Base-by-base conservation (phyloP, 2,329 filamentous ascomycete genomes). In the Gaeumannomyces sp. region DNA sequence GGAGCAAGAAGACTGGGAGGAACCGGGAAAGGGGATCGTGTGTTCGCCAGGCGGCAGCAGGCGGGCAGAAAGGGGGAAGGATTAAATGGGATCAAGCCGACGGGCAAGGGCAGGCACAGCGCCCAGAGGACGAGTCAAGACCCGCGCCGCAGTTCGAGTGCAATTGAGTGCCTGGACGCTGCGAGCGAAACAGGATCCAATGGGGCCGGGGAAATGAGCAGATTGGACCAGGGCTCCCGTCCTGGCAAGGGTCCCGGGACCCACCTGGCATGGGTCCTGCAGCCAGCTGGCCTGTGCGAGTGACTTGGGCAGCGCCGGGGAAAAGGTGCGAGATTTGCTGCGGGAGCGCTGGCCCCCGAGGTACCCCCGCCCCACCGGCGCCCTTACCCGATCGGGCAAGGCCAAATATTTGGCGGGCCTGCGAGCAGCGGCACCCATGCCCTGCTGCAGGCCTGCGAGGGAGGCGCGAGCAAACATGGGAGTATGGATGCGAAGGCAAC, bases 151-250 rank as follows among this genome's bases (percentile, higher is more conserved):
- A 53, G 33, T 7, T 25, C 19, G n/a, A 25, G 45, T 10, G 45
- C 45, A 53, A 53, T 53, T 53, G 45, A 45, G 38, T 14, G 38
- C 38, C 38, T 45, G 38, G 38, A 53, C 19, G 7, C 45, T 53
- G 45, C 45, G 22, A 53, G 16, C 45, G 22, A 25, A 53, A 25
- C 45, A 53, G 45, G 45, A 53, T 8, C 45, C 45, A 53, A 53
- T 53, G 45, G 45, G 45, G 29, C 27, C 57, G 57, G 8, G 57
- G 57, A 59, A 59, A 59, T 59, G 57, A 59, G 29, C 57, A 59
- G 29, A 59, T 29, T 59, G 27, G 57, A 59, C 57, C 13, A 53
- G 45, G 45, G 45, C 45, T 50, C 38, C 16, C 45, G 22, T 25
- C 22, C 19, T 50, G 45, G 45, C 45, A 22, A 53, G 45, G 45